Evolutionary conservation across 2,329 filamentous ascomycete genomes (phyloP), one percentile per base, ranked within the genome.

Genomic region (Penicillium sclerotigenum): DNA sequence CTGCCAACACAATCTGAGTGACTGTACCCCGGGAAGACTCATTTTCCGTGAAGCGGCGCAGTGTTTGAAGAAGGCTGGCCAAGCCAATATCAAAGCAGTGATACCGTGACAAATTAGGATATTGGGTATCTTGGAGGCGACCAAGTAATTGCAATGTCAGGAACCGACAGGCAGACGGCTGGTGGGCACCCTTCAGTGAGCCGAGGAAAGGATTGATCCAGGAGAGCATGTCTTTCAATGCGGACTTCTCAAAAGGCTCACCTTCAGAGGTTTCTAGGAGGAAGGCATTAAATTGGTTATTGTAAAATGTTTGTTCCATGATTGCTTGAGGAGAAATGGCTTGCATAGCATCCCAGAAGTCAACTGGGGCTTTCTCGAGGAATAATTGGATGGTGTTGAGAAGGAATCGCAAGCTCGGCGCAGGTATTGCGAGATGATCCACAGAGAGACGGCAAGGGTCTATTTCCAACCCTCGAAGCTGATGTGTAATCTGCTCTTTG

Each of bases 331-430:
- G 88, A 0, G 89, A 88, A 48, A 93, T 90, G 29, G 90, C 84
- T 48, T 89, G 87, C 75, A 96, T 87, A 1, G 91, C 87, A 65
- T 91, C 88, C 93, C 93, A 97, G 65, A 97, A 94, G 42, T 89
- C 88, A 52, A 83, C 83, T 0, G 91, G 83, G 0, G 90, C 88
- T 65, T 89, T 91, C 61, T 87, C 83, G 50, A 97, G 78, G 16
- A 97, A 81, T 13, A 79, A 79, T 42, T 83, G 84, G 58, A 96
- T 82, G 1, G 87, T 85, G 54, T 86, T 84, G 43, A 96, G 80
- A 16, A 94, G 79, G 56, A 87, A 81, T 13, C 86, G 79, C 56
- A 96, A 79, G 22, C 89, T 83, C 2, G 79, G 62, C 81, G 82
- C 65, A 81, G 80, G 66, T 82, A 80, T 66, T 79, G 82, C 69